Conservation (phyloP, 768 basidiomycete species). For the Macrolepiota dolichaula region DNA sequence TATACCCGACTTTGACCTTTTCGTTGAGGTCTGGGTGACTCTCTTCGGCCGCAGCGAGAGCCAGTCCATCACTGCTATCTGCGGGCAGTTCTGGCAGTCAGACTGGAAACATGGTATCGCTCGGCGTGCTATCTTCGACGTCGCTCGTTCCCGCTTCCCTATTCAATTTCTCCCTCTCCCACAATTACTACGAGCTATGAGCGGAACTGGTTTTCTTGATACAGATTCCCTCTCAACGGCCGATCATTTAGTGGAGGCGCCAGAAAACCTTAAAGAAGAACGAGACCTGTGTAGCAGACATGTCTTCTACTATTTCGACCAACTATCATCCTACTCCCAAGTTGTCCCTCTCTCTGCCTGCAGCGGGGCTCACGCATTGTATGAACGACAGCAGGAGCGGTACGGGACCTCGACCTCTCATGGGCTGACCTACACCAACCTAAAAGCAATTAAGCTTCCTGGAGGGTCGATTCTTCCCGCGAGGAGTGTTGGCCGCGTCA, state of each 20-base stretch:
- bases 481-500: constrained; percentile 62
- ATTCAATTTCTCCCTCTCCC: constrained; percentile 69
- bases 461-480: constrained; percentile 72
- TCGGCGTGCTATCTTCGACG: constrained; percentile 80
- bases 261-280: constrained; percentile 24
- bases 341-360: constrained; percentile 62
- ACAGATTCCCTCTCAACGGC: constrained; percentile 63
- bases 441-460: constrained; percentile 66
- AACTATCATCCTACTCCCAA: constrained; percentile 72
- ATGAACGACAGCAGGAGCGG: constrained; percentile 64
- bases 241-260: constrained; percentile 34
- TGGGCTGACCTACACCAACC: constrained; percentile 60
- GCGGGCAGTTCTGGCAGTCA: constrained; percentile 77
- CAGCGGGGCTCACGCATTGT: constrained; percentile 65
- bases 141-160: constrained; percentile 80
- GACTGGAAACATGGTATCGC: constrained; percentile 68
- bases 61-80: constrained; percentile 63
- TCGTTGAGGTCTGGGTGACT: constrained; percentile 76
- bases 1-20: constrained; percentile 68
- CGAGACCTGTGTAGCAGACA: constrained; percentile 60
- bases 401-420: constrained; percentile 43
- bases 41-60: constrained; percentile 76
- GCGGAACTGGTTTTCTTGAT: constrained; percentile 72
- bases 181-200: constrained; percentile 73
- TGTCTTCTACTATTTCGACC: constrained; percentile 75